These are phyloP conservation scores for Dothidotthia symphoricarpi DNA, from an alignment of 2,329 filamentous ascomycete genomes.

Conservation along the genomic window DNA sequence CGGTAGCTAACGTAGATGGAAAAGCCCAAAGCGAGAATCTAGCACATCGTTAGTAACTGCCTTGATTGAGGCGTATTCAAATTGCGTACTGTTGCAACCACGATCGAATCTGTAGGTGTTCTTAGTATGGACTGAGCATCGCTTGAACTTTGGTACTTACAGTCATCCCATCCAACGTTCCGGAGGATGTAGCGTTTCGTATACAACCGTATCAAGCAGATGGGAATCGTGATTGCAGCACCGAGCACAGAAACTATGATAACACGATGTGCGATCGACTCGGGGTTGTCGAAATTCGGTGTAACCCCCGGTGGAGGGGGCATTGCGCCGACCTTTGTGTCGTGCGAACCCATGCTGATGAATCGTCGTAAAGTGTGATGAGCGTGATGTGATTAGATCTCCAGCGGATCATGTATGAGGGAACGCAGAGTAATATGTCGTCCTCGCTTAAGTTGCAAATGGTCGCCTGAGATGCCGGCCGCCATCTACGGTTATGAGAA, in stretches of 20 bases:
- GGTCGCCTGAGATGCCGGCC: too few species aligned
- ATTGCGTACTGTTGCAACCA: conserved; percentile 8
- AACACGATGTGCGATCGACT: conserved; percentile 17
- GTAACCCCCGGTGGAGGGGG: conserved; percentile 4
- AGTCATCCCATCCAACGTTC: conserved; percentile 14
- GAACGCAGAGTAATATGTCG: too few species aligned
- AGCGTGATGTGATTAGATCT: too few species aligned
- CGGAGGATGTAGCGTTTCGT: conserved; percentile 15
- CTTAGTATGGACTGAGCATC: background rate
- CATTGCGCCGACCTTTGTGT: conserved; percentile 1
- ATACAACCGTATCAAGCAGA: conserved; percentile 14
- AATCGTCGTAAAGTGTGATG: too few species aligned
- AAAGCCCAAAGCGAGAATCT: conserved; percentile 12
- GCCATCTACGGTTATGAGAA: too few species aligned
- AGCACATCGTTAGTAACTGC: background rate
- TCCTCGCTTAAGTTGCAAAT: too few species aligned
- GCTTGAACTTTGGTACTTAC: conserved; percentile 1
- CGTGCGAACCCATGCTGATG: conserved; percentile 1
- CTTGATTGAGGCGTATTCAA: background rate
- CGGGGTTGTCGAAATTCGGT: conserved; percentile 7
- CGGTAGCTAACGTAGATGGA: conserved; percentile 12
- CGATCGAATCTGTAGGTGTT: conserved; percentile 7
- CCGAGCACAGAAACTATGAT: conserved; percentile 12
- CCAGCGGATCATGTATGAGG: too few species aligned
- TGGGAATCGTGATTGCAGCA: conserved; percentile 11